These are phyloP conservation scores for Torulaspora indica DNA, from an alignment of 805 yeast species.

Conservation along the genomic window DNA sequence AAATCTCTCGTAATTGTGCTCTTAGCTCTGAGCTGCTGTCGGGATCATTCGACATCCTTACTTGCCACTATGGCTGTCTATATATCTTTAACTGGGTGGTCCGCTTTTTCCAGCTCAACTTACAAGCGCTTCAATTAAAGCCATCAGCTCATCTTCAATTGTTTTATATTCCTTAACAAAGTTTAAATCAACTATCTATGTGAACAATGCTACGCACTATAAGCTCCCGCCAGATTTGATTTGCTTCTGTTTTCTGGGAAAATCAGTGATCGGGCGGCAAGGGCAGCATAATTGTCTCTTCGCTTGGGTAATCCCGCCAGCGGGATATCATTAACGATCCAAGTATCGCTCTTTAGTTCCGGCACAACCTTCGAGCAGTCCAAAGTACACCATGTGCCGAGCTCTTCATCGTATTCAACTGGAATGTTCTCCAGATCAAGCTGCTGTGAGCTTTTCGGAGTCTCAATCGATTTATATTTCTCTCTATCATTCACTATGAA, in stretches of 20 bases:
- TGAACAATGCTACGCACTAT: neutral
- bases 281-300: neutral
- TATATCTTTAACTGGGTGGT: neutral
- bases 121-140: neutral
- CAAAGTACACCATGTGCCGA: constrained; percentile 5
- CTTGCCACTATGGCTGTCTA: neutral
- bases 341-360: neutral
- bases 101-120: neutral
- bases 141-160: neutral
- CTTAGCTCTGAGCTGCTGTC: constrained; percentile 25
- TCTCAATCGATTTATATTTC: neutral
- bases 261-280: constrained; percentile 2
- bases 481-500: neutral
- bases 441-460: neutral
- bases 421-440: constrained; percentile 1
- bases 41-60: neutral
- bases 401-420: constrained; percentile 6
- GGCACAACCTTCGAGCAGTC: neutral
- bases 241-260: constrained; percentile 16
- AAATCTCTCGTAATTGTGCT: constrained; percentile 22
- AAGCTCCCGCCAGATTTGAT: neutral
- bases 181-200: neutral
- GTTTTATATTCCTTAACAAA: neutral
- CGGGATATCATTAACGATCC: neutral
- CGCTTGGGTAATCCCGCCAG: constrained; percentile 1